These are phyloP conservation scores for Ustilago crameri DNA, from an alignment of 1,284 basidiomycete species.

Conservation along the genomic window DNA sequence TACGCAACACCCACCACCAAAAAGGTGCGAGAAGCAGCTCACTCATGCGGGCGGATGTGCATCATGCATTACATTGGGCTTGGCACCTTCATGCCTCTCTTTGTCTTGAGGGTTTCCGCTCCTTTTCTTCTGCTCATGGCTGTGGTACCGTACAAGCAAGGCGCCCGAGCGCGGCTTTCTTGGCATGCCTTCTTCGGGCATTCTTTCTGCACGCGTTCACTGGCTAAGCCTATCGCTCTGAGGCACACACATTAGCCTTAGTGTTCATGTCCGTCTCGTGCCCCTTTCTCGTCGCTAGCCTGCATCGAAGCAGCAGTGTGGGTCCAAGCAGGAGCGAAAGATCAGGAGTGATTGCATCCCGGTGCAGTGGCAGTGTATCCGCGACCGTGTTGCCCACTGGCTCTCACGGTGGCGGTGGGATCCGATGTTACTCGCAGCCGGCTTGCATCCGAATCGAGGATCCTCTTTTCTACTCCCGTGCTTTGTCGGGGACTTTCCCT, in stretches of 20 bases:
- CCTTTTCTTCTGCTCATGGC: background rate
- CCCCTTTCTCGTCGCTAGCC: background rate
- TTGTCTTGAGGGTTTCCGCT: conserved; percentile 11
- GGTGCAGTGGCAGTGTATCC: background rate
- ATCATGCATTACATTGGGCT: conserved; percentile 19
- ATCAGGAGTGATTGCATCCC: background rate
- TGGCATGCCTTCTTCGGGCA: background rate
- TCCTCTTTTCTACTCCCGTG: conserved; percentile 5
- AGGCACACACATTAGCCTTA: background rate
- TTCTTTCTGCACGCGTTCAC: background rate
- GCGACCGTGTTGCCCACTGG: background rate
- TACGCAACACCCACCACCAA: background rate
- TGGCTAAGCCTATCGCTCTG: background rate
- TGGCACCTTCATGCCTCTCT: conserved; percentile 31
- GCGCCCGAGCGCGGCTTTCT: background rate
- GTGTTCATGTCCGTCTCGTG: background rate
- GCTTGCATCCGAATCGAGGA: conserved; percentile 18
- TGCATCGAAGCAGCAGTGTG: background rate
- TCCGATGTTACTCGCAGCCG: conserved; percentile 7
- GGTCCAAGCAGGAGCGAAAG: background rate
- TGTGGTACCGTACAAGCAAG: no score
- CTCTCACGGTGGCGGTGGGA: background rate
- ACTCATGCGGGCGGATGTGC: conserved; percentile 19
- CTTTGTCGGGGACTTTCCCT: no score
- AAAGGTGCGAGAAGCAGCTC: background rate